Base-by-base conservation (phyloP, 2,329 filamentous ascomycete genomes). In the Aspergillus ochraceus region DNA sequence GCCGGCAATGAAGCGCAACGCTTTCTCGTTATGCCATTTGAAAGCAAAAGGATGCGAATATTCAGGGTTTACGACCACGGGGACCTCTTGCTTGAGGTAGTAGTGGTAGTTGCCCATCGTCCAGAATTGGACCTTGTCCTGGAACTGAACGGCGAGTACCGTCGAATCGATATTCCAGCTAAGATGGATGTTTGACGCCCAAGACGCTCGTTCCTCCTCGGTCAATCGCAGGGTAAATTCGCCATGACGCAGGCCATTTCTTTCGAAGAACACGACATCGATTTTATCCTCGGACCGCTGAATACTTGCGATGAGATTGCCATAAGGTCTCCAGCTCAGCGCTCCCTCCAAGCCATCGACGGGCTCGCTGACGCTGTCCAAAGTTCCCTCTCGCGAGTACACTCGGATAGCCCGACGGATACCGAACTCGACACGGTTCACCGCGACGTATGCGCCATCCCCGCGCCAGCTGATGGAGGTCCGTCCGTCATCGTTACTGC, bases 81-180 rank as follows among this genome's bases (percentile, higher is more conserved):
- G 77, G 6, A 97, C 82, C 72, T 97, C 92, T 73, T 97, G 92
- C 78, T 99, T 99, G 17, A 99, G 82, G 74, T 98, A 98, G 86
- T 95, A 99, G 73, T 98, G 91, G 68, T 99, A 99, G 74, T 99
- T 99, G 20, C 92, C 90, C 84, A 90, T 97, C 0, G 92, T 97
- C 95, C 95, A 99, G 1, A 99, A 80, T 71, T 99, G 95, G n/a
- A 95, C 79, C 58, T 86, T 84, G 64, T 92, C 86, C 32, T 81
- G 80, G 66, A 93, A 86, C 1, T 86, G 82, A n/a, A 97, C 88
- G 6, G 94, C 92, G 50, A 99, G 82, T 0, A 97, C 91, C 1
- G 88, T 94, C 0, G 95, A 99, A 73, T 99, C 94, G 4, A 87
- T 84, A 71, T 97, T 99, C 95, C 95, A 99, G 52, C 85, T 83